Base-by-base conservation (phyloP, 495 filamentous ascomycete genomes). In the Penicillium roqueforti region DNA sequence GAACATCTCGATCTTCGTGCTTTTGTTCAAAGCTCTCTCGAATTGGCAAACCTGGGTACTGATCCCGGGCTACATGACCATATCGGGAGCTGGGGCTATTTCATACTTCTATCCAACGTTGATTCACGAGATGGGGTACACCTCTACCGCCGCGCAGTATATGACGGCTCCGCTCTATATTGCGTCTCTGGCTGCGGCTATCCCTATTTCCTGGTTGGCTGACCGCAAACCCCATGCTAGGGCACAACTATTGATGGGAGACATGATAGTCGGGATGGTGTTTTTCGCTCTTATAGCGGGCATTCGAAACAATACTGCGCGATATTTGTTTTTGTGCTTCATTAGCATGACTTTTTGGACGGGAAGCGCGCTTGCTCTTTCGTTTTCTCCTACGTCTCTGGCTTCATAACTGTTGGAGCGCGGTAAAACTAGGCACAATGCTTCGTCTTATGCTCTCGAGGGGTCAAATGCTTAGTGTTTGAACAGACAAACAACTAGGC, bases 91-190 rank as follows among this genome's bases (percentile, higher is more conserved):
- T 0, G 10, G 41, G 13, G 20, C 67, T 23, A 63, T 70, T 2
- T 56, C 57, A 4, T 74, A 73, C 54, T 75, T 74, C 55, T 62
- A 75, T 50, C 74, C 71, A 0, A 76, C 68, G 0, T 70, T 77
- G 32, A 51, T 77, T 10, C 45, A 62, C 16, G 68, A 73, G 39
- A 68, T 78, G 49, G 76, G 75, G 5, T 77, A 66, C 56, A 60
- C 62, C 3, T 65, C 69, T 1, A 59, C 65, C 0, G 46, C 55
- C 0, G 70, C 69, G 2, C 70, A 78, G 37, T 55, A 68, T 10
- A 31, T 69, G 26, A 74, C 62, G 9, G 69, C 74, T 18, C 73
- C 76, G 4, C 62, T 73, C 1, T 80, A 77, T 45, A 62, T 62
- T 8, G 70, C 59, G 5, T 66, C 69, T 11, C 26, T 52, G 3